phyloP scores from a whole-genome alignment of 2,329 filamentous ascomycete species.

The Colletotrichum noveboracense region DNA sequence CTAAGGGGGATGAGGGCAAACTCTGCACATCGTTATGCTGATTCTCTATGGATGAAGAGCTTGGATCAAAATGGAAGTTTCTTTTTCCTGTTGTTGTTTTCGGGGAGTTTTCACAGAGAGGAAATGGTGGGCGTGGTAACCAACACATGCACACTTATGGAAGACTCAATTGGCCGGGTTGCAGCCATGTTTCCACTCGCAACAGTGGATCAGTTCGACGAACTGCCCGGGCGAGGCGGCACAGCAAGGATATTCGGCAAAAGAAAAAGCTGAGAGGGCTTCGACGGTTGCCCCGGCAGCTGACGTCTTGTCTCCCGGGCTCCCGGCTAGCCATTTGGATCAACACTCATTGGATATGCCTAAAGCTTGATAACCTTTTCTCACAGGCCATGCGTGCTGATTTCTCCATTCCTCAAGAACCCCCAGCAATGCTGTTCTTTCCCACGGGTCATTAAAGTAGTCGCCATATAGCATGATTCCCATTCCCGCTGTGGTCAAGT shows the following conservation, averaged over 20 bases:
- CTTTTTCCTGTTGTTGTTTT: neutral
- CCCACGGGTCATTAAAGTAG: constrained; percentile 45
- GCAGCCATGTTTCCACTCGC: neutral
- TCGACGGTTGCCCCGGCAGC: too few relatives aligned
- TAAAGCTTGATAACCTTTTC: constrained; percentile 23
- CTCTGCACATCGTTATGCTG: neutral
- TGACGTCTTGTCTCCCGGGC: too few relatives aligned
- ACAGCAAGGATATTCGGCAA: too few relatives aligned
- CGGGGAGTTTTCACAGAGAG: neutral
- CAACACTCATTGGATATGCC: neutral
- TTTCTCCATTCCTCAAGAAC: constrained; percentile 51
- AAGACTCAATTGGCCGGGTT: neutral
- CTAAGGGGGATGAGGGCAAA: neutral
- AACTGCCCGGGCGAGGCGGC: neutral
- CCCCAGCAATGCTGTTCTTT: constrained; percentile 38
- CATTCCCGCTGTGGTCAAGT: constrained; percentile 42
- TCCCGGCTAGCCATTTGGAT: too few relatives aligned
- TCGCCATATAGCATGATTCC: constrained; percentile 47
- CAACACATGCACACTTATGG: neutral
- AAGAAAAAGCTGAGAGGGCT: neutral
- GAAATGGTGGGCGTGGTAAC: neutral
- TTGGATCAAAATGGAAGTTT: neutral
- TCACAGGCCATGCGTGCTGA: constrained; percentile 43
- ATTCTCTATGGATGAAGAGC: neutral
- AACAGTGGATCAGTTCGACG: neutral